Conservation (phyloP, 108 stramenopile species). For the Stephanodiscus triporus region DNA sequence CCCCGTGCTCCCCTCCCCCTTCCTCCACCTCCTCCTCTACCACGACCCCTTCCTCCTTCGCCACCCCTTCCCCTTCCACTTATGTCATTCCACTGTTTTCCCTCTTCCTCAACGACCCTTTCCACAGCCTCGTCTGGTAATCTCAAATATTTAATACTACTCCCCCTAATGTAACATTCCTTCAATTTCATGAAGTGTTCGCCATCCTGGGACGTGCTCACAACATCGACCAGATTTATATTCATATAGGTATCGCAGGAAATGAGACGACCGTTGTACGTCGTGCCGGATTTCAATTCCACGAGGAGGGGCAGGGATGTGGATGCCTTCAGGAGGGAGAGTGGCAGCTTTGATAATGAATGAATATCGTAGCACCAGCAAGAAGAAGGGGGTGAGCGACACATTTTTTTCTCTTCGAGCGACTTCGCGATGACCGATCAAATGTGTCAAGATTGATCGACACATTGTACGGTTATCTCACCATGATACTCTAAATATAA, state of each 20-base stretch:
- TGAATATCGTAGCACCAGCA: too few species aligned
- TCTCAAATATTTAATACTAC: constrained; percentile 94
- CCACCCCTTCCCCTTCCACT: constrained; percentile 46
- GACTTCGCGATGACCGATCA: too few species aligned
- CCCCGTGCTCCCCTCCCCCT: constrained; percentile 49
- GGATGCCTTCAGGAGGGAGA: constrained; percentile 92
- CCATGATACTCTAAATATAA: too few species aligned
- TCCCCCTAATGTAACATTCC: constrained; percentile 97
- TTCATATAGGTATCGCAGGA: constrained; percentile 98
- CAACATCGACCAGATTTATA: constrained; percentile 95
- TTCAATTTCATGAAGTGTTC: constrained; percentile 95
- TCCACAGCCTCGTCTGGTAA: constrained; percentile 94
- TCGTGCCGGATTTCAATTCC: constrained; percentile 98
- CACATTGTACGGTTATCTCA: too few species aligned
- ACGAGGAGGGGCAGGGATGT: constrained; percentile 94
- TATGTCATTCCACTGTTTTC: constrained; percentile 42
- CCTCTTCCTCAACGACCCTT: constrained; percentile 69
- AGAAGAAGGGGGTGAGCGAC: too few species aligned
- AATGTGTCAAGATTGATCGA: too few species aligned
- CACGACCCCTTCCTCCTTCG: constrained; percentile 47
- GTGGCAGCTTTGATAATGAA: constrained; percentile 75
- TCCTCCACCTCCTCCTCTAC: constrained; percentile 42
- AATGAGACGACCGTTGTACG: constrained; percentile 98
- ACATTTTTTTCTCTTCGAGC: too few species aligned
- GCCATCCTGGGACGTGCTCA: constrained; percentile 94